A percentile compares a stretch with the other conserved stretches of the same genome.
Evolutionary conservation across 2,329 filamentous ascomycete genomes (phyloP).

Genomic region (Allantophomopsis cytisporea): DNA sequence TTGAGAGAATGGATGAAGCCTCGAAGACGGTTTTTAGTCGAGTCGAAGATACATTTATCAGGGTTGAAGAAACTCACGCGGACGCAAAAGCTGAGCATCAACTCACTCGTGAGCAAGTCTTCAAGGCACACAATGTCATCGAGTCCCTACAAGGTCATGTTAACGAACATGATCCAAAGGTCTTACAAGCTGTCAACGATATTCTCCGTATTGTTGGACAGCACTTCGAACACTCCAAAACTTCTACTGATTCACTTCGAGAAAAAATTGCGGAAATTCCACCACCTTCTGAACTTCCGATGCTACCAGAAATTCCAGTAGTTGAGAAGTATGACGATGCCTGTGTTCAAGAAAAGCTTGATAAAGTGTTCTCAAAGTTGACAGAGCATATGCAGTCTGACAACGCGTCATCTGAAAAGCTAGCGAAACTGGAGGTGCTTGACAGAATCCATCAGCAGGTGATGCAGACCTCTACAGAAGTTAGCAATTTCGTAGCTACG

Average conservation of each 20-base stretch:
- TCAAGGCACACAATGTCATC: conserved; percentile 59
- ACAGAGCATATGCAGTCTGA: conserved; percentile 47
- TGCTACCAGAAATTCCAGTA: conserved; percentile 35
- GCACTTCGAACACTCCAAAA: conserved; percentile 80
- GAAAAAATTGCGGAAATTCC: conserved; percentile 40
- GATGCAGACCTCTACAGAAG: conserved; percentile 67
- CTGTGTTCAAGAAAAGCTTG: conserved; percentile 40
- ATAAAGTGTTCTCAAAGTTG: conserved; percentile 23
- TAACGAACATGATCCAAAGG: conserved; percentile 74
- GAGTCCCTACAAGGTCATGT: conserved; percentile 68
- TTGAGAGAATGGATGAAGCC: conserved; percentile 78
- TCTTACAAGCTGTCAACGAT: conserved; percentile 75
- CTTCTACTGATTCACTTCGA: conserved; percentile 39
- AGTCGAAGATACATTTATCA: conserved; percentile 65
- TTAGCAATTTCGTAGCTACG: conserved; percentile 66
- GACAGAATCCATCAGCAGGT: conserved; percentile 86
- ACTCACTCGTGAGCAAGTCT: conserved; percentile 68
- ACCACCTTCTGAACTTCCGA: conserved; percentile 37
- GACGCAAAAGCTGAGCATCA: conserved; percentile 70
- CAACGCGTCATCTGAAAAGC: conserved; percentile 44
- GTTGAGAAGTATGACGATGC: conserved; percentile 49
- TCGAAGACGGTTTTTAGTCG: conserved; percentile 76
- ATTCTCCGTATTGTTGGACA: conserved; percentile 71
- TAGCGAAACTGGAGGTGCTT: conserved; percentile 66
- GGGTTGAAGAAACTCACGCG: conserved; percentile 61